A percentile compares a stretch with the other conserved stretches of the same genome.
Conservation (phyloP, 2,329 filamentous ascomycete genomes). For the Zopfia rhizophila region DNA sequence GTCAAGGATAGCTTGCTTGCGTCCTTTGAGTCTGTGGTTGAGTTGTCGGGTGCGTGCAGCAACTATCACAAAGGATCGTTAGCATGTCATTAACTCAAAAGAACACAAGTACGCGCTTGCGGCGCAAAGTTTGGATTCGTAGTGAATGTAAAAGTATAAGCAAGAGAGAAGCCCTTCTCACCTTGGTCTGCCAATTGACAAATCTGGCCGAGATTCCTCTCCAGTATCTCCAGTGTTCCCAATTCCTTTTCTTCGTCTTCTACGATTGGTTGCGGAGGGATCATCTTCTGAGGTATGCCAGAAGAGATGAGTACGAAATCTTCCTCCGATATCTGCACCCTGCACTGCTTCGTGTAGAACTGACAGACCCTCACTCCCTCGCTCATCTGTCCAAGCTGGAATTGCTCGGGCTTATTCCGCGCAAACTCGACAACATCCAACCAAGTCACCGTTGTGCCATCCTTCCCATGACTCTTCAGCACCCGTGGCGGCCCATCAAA, state of each 20-base stretch:
- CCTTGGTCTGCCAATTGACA: slow-evolving; percentile 84
- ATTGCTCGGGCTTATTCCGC: slow-evolving; percentile 80
- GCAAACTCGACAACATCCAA: slow-evolving; percentile 87
- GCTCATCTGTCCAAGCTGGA: slow-evolving; percentile 74
- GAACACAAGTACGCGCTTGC: background rate
- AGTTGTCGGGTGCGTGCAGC: slow-evolving; percentile 79
- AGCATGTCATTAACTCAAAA: slow-evolving; percentile 11
- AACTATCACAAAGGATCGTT: slow-evolving; percentile 62
- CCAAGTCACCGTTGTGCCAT: slow-evolving; percentile 76
- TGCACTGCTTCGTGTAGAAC: slow-evolving; percentile 81
- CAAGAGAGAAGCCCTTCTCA: too few species aligned
- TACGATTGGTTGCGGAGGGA: slow-evolving; percentile 80
- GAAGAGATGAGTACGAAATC: slow-evolving; percentile 87
- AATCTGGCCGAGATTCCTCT: slow-evolving; percentile 79
- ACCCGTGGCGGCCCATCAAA: slow-evolving; percentile 83
- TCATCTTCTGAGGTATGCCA: slow-evolving; percentile 83
- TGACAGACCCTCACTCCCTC: slow-evolving; percentile 79
- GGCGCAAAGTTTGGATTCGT: background rate
- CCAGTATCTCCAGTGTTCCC: slow-evolving; percentile 83
- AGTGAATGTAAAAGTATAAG: background rate
- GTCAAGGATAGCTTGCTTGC: slow-evolving; percentile 76
- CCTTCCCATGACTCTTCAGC: slow-evolving; percentile 70
- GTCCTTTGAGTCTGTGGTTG: slow-evolving; percentile 81
- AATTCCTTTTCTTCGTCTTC: slow-evolving; percentile 89
- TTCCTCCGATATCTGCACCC: slow-evolving; percentile 87